Conservation (phyloP, 495 filamentous ascomycete species). For the Penicillium odoratum region DNA sequence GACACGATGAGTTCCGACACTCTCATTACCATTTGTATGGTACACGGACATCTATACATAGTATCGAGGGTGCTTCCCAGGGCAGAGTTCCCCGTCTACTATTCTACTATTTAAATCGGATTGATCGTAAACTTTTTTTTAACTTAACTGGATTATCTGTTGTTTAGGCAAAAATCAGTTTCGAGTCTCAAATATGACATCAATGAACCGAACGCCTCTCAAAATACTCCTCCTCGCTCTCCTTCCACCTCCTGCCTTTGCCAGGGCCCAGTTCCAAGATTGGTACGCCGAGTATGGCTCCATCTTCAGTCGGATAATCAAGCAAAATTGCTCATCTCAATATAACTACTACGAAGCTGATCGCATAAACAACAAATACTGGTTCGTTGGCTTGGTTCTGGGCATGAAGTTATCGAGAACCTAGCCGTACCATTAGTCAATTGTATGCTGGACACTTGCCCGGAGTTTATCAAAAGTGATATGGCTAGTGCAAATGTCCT, state of each 20-base stretch:
- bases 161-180: no score
- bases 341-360: neutral
- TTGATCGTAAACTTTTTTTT: no score
- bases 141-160: no score
- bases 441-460: neutral
- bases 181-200: no score
- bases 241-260: neutral
- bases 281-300: neutral
- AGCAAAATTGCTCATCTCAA: neutral
- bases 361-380: neutral
- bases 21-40: no score
- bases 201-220: no score
- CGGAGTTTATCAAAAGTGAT: neutral
- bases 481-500: conserved; percentile 2
- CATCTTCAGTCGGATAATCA: neutral
- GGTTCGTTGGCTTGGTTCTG: neutral
- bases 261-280: neutral
- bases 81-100: no score
- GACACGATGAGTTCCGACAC: no score
- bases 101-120: no score
- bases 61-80: no score
- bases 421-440: neutral
- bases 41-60: no score
- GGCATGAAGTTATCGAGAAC: neutral
- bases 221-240: neutral